Conservation (phyloP, 805 yeast genomes). For the Kazachstania psychrophila region DNA sequence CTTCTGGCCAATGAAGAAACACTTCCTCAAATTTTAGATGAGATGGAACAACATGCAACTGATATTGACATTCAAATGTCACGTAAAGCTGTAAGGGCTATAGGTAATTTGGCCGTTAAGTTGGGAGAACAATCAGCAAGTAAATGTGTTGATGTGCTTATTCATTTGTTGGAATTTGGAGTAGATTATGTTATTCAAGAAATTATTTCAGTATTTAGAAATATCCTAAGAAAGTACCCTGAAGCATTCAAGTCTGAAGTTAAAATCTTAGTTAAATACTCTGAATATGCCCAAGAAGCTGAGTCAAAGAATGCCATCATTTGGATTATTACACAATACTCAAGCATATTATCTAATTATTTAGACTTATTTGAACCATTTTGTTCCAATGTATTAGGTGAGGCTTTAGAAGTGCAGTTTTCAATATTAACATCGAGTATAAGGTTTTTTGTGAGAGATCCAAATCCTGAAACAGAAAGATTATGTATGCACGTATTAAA, state of each 20-base stretch:
- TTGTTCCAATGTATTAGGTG: constrained; percentile 43
- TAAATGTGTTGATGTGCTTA: constrained; percentile 53
- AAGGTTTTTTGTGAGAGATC: constrained; percentile 53
- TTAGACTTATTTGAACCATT: constrained; percentile 24
- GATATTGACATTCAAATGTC: constrained; percentile 83
- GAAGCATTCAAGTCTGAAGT: constrained; percentile 40
- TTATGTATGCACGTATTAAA: constrained; percentile 52
- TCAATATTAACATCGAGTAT: constrained; percentile 65
- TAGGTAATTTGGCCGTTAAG: constrained; percentile 82
- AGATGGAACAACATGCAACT: constrained; percentile 76
- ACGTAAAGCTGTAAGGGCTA: constrained; percentile 76
- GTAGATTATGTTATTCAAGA: constrained; percentile 75
- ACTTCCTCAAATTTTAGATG: constrained; percentile 54
- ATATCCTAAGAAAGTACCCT: constrained; percentile 71
- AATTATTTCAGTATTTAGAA: constrained; percentile 62
- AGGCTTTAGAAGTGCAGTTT: constrained; percentile 64
- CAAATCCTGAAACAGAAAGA: constrained; percentile 42
- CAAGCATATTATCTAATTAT: constrained; percentile 34
- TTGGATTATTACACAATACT: constrained; percentile 78
- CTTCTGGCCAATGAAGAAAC: constrained; percentile 61
- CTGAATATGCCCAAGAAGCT: constrained; percentile 56
- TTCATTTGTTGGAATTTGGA: constrained; percentile 52
- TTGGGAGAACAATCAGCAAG: constrained; percentile 47
- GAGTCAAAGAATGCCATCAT: constrained; percentile 70
- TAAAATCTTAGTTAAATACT: constrained; percentile 34